Base-by-base conservation (phyloP, 257 asterid species). In the Przewalskia tangutica region DNA sequence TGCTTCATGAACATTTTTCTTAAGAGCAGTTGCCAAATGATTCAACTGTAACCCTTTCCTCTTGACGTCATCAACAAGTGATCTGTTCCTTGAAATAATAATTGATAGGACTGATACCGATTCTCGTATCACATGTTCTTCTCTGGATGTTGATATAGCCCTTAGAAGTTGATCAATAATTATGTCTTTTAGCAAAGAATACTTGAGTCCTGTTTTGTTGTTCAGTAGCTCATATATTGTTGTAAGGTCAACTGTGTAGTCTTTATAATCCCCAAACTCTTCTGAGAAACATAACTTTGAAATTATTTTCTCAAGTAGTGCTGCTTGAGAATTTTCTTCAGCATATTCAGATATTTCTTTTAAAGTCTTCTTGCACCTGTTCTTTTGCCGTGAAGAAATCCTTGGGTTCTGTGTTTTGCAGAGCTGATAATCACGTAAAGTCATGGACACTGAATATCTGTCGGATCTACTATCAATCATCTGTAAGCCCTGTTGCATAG, bases 21-120 rank as follows among this genome's bases (percentile, higher is more conserved):
- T 91, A 65, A 95, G 93, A 84, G 98, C 98, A 3, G 91, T 89
- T 16, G 95, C 98, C 66, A 95, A 84, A 77, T 93, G 98, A 53
- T 88, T 85, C 62, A 95, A 84, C 84, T 88, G 94, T 62, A 95
- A 64, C 18, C 98, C 98, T 81, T 91, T 93, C 65, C 86, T 86
- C 88, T 95, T 93, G 68, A 95, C 82, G 27, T 95, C 97, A 4
- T 93, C 97, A 48, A 91, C 63, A 40, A 84, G 91, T 0, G 95
- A 85, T 82, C 87, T 85, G 76, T 93, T 93, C 18, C 84, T 84
- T 17, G 90, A 84, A 53, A 90, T 89, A 36, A 95, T 95, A 54
- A 93, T 90, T 27, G 98, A 89, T 62, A 95, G 93, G 71, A 93
- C 88, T 32, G 93, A 81, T 6, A 95, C 91, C 1, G 98, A 91